Conservation (phyloP, 176 grass and related monocot species). For the Aegilops speltoides region DNA sequence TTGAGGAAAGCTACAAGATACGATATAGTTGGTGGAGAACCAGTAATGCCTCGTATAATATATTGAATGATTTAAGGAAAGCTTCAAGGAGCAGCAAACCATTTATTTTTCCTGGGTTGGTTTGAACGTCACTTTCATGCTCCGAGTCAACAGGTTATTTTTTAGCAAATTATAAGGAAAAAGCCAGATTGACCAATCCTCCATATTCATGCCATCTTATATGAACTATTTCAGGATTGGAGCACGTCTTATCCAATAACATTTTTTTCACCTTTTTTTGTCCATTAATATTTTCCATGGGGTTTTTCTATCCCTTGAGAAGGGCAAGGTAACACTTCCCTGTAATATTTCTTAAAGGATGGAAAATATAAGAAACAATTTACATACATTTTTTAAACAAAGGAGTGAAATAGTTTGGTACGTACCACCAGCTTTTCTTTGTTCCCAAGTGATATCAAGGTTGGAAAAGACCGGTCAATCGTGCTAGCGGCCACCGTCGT, state of each 20-base stretch:
- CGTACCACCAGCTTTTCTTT: slow-evolving; percentile 44
- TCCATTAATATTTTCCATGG: background rate
- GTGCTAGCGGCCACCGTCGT: slow-evolving; percentile 47
- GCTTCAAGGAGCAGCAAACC: background rate
- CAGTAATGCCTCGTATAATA: too few species aligned
- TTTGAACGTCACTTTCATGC: background rate
- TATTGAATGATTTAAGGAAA: background rate
- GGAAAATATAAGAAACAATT: background rate
- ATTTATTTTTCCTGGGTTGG: background rate
- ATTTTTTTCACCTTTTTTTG: too few species aligned
- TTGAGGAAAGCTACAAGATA: background rate
- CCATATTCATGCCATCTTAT: background rate
- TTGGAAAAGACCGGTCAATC: slow-evolving; percentile 54
- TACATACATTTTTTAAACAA: background rate
- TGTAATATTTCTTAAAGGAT: background rate
- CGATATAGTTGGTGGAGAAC: background rate
- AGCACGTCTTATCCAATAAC: too few species aligned
- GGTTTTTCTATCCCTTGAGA: background rate
- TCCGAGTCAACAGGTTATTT: background rate
- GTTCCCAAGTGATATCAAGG: slow-evolving; percentile 41
- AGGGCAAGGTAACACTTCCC: background rate
- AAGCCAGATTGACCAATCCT: background rate
- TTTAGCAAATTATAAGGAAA: background rate
- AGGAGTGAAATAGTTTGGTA: background rate
- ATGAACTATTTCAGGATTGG: too few species aligned